These are phyloP conservation scores for Spongiforma sp. DNA, from an alignment of 1,284 basidiomycete genomes.

Conservation along the genomic window DNA sequence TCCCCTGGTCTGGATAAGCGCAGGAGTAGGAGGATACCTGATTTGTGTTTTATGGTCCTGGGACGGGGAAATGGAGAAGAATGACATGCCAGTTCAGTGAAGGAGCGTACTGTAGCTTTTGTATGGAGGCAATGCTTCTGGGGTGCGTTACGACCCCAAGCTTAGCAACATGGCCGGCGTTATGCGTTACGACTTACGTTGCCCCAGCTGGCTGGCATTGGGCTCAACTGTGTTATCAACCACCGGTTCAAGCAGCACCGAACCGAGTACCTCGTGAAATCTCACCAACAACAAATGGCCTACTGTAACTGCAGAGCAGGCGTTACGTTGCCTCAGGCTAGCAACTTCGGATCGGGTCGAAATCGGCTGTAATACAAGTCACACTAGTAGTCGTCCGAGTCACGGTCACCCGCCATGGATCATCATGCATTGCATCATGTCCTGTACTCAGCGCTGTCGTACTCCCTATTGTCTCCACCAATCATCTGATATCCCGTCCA, in stretches of 20 bases:
- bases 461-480: not conserved
- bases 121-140: no score
- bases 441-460: slow-evolving; percentile 53
- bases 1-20: slow-evolving; percentile 43
- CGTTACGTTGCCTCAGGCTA: no score
- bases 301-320: not conserved
- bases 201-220: not conserved
- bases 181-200: no score
- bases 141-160: no score
- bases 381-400: no score
- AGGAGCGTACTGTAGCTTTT: no score
- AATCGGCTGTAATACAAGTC: no score
- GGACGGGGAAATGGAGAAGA: slow-evolving; percentile 28
- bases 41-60: slow-evolving; percentile 29
- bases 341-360: no score
- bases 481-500: slow-evolving; percentile 16
- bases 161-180: no score
- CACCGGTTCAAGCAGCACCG: not conserved
- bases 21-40: slow-evolving; percentile 46
- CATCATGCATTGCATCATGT: slow-evolving; percentile 39
- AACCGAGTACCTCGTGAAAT: not conserved
- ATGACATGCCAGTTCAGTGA: slow-evolving; percentile 41
- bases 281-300: not conserved
- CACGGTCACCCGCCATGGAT: slow-evolving; percentile 28
- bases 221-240: not conserved